A percentile compares a stretch with the other conserved stretches of the same genome.
These are phyloP conservation scores for Albifimbria verrucaria DNA, from an alignment of 2,329 filamentous ascomycete species.

Conservation along the genomic window DNA sequence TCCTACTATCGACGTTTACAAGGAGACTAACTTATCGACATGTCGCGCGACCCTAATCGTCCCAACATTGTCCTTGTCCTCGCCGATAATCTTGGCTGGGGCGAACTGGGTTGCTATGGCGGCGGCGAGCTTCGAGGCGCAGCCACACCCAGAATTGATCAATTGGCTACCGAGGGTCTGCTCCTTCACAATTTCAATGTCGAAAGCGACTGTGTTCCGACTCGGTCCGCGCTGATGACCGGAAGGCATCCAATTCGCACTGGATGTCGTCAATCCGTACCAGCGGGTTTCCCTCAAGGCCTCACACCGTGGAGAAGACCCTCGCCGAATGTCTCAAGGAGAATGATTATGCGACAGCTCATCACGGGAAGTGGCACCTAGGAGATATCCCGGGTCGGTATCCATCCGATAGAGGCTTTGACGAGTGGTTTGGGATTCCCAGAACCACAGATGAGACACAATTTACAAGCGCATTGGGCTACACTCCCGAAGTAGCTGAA, in stretches of 20 bases:
- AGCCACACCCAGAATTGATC: conserved; percentile 29
- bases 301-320: conserved; percentile 27
- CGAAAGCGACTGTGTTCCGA: conserved; percentile 32
- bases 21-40: too few species aligned
- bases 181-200: conserved; percentile 34
- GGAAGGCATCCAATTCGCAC: conserved; percentile 31
- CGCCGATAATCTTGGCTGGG: conserved; percentile 35
- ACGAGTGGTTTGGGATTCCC: conserved; percentile 34
- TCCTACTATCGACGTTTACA: too few species aligned
- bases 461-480: conserved; percentile 29
- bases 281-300: conserved; percentile 29
- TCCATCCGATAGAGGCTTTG: conserved; percentile 31
- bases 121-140: conserved; percentile 28
- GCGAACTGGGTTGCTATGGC: conserved; percentile 31
- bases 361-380: conserved; percentile 34
- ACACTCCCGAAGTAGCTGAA: conserved; percentile 27
- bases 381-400: conserved; percentile 31
- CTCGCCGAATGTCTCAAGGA: conserved; percentile 26
- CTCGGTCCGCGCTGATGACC: conserved; percentile 31
- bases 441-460: conserved; percentile 32
- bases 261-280: conserved; percentile 28
- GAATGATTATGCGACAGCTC: conserved; percentile 22
- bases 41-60: conserved; percentile 9
- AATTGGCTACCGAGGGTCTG: conserved; percentile 26
- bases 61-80: conserved; percentile 30